Conservation (phyloP, 2,329 filamentous ascomycete genomes). For the Monascus ruber region DNA sequence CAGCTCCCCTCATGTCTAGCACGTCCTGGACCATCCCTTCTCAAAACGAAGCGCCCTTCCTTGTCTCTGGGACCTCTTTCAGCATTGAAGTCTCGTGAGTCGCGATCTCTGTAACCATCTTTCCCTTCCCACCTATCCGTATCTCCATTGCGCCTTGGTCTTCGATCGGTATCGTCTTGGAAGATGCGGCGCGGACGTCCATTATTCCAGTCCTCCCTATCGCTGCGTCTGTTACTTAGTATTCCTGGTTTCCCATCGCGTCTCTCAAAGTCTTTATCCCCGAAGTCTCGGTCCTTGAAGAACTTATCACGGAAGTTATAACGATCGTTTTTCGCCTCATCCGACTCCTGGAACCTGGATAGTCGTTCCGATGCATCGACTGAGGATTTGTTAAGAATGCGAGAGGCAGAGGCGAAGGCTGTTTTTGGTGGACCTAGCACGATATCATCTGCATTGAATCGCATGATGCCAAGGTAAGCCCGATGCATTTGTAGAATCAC, state of each 20-base stretch:
- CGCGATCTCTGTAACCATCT: slow-evolving; percentile 41
- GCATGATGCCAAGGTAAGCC: slow-evolving; percentile 6
- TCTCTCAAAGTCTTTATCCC: slow-evolving; percentile 26
- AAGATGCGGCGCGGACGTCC: slow-evolving; percentile 29
- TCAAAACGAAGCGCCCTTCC: slow-evolving; percentile 42
- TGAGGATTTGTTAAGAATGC: slow-evolving; percentile 35
- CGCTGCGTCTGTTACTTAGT: slow-evolving; percentile 25
- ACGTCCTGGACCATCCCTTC: slow-evolving; percentile 55
- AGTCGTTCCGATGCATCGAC: slow-evolving; percentile 35
- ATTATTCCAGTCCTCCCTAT: slow-evolving; percentile 32
- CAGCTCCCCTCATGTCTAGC: slow-evolving; percentile 61
- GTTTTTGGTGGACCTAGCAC: slow-evolving; percentile 76
- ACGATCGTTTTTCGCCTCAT: slow-evolving; percentile 47
- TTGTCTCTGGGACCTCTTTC: slow-evolving; percentile 43
- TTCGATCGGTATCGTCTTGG: slow-evolving; percentile 32
- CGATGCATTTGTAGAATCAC: not conserved
- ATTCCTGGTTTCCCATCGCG: slow-evolving; percentile 23
- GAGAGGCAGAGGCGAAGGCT: slow-evolving; percentile 67
- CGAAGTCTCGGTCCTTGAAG: slow-evolving; percentile 26
- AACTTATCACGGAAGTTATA: slow-evolving; percentile 47
- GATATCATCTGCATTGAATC: slow-evolving; percentile 58
- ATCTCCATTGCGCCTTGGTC: slow-evolving; percentile 31
- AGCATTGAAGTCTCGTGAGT: slow-evolving; percentile 42
- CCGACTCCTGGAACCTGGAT: slow-evolving; percentile 42
- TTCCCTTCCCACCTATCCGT: slow-evolving; percentile 32